Conservation (phyloP, 1,139 yeast genomes). For the Taphrina flavorubra region DNA sequence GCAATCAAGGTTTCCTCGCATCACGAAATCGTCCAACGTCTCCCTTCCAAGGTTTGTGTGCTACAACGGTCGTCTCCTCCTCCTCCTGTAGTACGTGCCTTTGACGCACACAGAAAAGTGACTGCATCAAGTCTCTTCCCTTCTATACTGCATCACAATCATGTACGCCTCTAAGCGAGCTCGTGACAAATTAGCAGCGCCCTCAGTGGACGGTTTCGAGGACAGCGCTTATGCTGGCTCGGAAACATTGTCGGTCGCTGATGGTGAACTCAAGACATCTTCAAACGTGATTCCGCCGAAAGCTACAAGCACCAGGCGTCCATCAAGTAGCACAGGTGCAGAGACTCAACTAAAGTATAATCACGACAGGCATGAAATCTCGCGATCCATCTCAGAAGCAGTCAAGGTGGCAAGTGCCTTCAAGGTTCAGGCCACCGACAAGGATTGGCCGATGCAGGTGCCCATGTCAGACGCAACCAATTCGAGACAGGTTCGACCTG, state of each 20-base stretch:
- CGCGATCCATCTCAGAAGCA: conserved; percentile 32
- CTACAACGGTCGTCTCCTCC: background rate
- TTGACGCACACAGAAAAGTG: too few relatives aligned
- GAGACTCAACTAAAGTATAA: conserved; percentile 28
- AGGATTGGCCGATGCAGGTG: conserved; percentile 39
- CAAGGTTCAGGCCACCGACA: conserved; percentile 26
- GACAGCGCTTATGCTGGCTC: conserved; percentile 29
- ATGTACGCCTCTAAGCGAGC: conserved; percentile 16
- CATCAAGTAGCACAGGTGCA: background rate
- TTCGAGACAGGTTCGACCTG: conserved; percentile 9
- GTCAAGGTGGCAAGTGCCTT: conserved; percentile 21
- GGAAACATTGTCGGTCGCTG: conserved; percentile 12
- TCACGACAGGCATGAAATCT: conserved; percentile 28
- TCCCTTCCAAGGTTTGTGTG: background rate
- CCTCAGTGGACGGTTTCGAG: background rate
- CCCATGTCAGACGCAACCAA: conserved; percentile 1
- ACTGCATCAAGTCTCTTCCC: too few relatives aligned
- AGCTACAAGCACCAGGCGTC: background rate
- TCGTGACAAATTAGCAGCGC: background rate
- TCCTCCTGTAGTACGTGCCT: too few relatives aligned
- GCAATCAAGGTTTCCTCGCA: background rate
- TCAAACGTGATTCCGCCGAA: background rate
- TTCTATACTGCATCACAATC: background rate
- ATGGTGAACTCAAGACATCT: background rate
- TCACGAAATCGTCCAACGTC: conserved; percentile 14